Conservation (phyloP, 352 stramenopile species). For the Globisporangium polare region DNA sequence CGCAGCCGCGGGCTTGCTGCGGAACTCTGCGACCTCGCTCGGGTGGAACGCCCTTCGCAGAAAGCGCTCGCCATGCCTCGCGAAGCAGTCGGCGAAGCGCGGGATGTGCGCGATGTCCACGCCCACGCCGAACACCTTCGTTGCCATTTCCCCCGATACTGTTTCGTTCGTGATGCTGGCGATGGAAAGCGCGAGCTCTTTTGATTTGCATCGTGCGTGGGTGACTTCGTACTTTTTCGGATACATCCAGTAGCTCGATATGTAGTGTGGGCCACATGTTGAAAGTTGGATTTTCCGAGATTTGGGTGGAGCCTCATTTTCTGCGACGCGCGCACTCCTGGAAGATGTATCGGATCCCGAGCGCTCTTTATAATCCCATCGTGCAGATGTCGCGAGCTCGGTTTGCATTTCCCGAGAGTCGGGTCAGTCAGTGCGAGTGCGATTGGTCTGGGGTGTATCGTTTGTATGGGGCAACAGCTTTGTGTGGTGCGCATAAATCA, state of each 20-base stretch:
- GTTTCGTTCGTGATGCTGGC: neutral
- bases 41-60: conserved; percentile 59
- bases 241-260: neutral
- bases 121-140: conserved; percentile 56
- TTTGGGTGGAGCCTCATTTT: neutral
- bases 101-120: conserved; percentile 65
- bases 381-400: too few relatives aligned
- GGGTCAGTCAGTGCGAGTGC: too few relatives aligned
- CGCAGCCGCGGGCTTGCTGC: conserved; percentile 26
- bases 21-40: conserved; percentile 62
- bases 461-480: neutral
- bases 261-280: neutral
- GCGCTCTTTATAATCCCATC: neutral
- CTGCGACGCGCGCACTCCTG: neutral
- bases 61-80: conserved; percentile 61
- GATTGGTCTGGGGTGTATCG: neutral
- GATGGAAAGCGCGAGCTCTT: neutral
- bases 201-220: conserved; percentile 2
- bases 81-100: conserved; percentile 49
- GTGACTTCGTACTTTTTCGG: neutral
- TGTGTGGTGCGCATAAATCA: too few relatives aligned
- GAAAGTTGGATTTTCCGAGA: neutral
- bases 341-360: neutral
- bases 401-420: too few relatives aligned
- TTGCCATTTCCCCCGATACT: neutral